Percentiles rank a stretch among this genome's conserved stretches.
These are phyloP conservation scores for Anaeramoeba flamelloides DNA, from an alignment of 78 protist species.

Conservation along the genomic window DNA sequence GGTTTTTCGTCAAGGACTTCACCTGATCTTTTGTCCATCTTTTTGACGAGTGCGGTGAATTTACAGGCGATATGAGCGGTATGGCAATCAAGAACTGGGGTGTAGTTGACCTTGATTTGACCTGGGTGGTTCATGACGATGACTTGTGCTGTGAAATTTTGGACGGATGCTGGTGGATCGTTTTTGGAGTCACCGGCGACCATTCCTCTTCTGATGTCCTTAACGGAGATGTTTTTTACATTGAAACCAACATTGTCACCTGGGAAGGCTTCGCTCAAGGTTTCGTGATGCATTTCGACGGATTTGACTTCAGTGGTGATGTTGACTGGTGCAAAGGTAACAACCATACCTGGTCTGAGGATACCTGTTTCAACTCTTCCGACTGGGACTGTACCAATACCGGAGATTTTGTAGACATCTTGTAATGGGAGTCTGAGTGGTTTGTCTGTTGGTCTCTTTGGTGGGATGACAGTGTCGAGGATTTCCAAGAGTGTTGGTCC, in stretches of 20 bases:
- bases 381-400: slow-evolving; percentile 89
- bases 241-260: slow-evolving; percentile 75
- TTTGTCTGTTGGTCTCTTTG: slow-evolving; percentile 81
- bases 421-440: slow-evolving; percentile 91
- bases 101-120: slow-evolving; percentile 69
- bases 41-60: slow-evolving; percentile 55
- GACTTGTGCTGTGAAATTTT: slow-evolving; percentile 80
- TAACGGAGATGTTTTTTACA: slow-evolving; percentile 76
- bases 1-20: slow-evolving; percentile 48
- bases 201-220: slow-evolving; percentile 79
- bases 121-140: slow-evolving; percentile 89
- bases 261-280: slow-evolving; percentile 48
- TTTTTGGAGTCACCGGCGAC: slow-evolving; percentile 65
- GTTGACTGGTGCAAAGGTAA: slow-evolving; percentile 76
- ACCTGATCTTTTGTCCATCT: slow-evolving; percentile 80
- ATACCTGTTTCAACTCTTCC: slow-evolving; percentile 94
- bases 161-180: slow-evolving; percentile 65
- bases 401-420: slow-evolving; percentile 93
- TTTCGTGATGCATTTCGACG: slow-evolving; percentile 94
- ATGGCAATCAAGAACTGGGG: slow-evolving; percentile 90
- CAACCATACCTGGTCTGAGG: slow-evolving; percentile 68
- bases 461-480: slow-evolving; percentile 57
- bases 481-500: slow-evolving; percentile 56
- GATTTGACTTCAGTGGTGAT: slow-evolving; percentile 74
- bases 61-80: slow-evolving; percentile 91